Base-by-base conservation (phyloP, 106 monocot species). In the Dendrobium huoshanense region DNA sequence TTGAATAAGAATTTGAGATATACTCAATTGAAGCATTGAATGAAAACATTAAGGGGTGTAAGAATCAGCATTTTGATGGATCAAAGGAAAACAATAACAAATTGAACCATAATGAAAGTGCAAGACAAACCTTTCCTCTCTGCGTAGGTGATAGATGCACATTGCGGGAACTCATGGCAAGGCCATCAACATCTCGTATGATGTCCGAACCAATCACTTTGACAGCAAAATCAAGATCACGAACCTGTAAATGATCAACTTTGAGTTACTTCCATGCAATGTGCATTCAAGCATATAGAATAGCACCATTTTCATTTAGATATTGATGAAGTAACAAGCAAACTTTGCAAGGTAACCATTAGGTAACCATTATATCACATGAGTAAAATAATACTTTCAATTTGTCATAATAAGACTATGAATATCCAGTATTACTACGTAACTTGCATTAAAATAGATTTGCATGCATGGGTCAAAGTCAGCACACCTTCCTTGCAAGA, bases 101-200 rank as follows among this genome's bases (percentile, higher is more conserved):
- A 44, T 48, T 48, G 76, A 76, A 76, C 76, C 8, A 49, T 7
- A 51, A 49, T 27, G 49, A 76, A 25, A 24, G 0, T 79, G 29
- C 44, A 42, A 73, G 45, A 81, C 80, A 44, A 67, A 99, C 95
- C 99, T 95, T 88, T 79, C 93, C 82, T 29, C 95, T 82, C 44
- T 95, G 88, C 87, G 79, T 80, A 31, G 84, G 81, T 78, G 90
- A 93, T 22, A 99, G 88, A 55, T 55, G 88, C 75, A 95, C 93
- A 89, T 99, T 99, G 20, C 99, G 91, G 29, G 99, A 99, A 85
- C 99, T 99, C 93, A 95, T 93, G 31, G 99, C 99, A 75, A 99
- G 90, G 75, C 99, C 99, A 89, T 99, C 99, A 79, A 42, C 81
- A 75, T 99, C 95, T 43, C 99, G 92, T 75, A 92, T 80, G 72